Percentiles rank a stretch among this genome's conserved stretches.
Evolutionary conservation across 495 filamentous ascomycete genomes (phyloP).

Genomic region (Articulospora tetracladia): DNA sequence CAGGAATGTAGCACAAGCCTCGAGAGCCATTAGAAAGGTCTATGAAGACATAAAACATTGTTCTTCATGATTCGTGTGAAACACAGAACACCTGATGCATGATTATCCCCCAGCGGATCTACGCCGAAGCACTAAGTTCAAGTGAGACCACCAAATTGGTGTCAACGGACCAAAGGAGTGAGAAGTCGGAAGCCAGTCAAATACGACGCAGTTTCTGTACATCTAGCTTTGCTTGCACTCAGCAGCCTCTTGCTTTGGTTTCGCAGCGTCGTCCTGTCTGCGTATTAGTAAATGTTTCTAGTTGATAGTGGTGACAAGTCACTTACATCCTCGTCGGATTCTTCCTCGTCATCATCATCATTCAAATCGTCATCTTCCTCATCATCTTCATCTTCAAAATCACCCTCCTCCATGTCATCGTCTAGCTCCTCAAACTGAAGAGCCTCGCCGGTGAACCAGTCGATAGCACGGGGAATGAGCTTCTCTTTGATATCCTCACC

Average conservation of each 20-base stretch:
- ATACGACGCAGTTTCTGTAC: not conserved
- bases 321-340: conserved; percentile 92
- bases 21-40: conserved; percentile 23
- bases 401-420: conserved; percentile 79
- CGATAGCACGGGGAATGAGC: conserved; percentile 95
- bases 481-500: conserved; percentile 99
- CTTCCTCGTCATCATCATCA: conserved; percentile 79
- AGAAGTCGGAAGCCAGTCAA: not conserved
- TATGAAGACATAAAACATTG: conserved; percentile 12
- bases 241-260: conserved; percentile 97
- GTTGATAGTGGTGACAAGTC: conserved; percentile 13
- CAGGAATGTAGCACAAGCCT: not conserved
- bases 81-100: conserved; percentile 4
- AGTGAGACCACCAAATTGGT: not conserved
- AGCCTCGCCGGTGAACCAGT: conserved; percentile 99
- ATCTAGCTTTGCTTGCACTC: conserved; percentile 99
- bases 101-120: conserved; percentile 5
- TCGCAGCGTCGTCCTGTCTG: conserved; percentile 81
- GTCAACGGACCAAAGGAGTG: conserved; percentile 4
- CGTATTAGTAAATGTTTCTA: conserved; percentile 15
- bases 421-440: conserved; percentile 94
- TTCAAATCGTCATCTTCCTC: conserved; percentile 87
- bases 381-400: conserved; percentile 85
- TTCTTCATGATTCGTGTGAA: conserved; percentile 12
- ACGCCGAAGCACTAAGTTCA: conserved; percentile 9